A percentile compares a stretch with the other conserved stretches of the same genome.
These are phyloP conservation scores for Naganishia antarctica DNA, from an alignment of 768 basidiomycete genomes.

Conservation along the genomic window DNA sequence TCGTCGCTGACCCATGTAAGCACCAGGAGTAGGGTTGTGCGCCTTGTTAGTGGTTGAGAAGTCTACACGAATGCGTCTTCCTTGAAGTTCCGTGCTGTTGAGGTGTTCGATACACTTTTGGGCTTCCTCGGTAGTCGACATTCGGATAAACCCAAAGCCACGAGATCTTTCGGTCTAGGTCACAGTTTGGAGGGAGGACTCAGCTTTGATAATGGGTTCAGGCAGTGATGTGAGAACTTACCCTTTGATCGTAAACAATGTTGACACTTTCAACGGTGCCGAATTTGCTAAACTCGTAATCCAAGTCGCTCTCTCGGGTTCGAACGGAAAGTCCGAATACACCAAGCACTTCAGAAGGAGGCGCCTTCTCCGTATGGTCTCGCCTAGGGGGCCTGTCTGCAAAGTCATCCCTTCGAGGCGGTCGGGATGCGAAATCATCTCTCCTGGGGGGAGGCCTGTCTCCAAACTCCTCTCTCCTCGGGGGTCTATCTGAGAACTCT, in stretches of 20 bases:
- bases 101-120: slow-evolving; percentile 78
- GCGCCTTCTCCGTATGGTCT: slow-evolving; percentile 9
- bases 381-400: slow-evolving; percentile 1
- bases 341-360: slow-evolving; percentile 61
- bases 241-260: slow-evolving; percentile 94
- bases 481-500: too few relatives aligned
- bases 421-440: background rate
- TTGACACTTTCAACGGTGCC: slow-evolving; percentile 91
- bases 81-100: slow-evolving; percentile 90
- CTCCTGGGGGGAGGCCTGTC: slow-evolving; percentile 4
- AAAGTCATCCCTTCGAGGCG: background rate
- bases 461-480: background rate
- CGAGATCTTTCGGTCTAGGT: slow-evolving; percentile 84
- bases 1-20: slow-evolving; percentile 80
- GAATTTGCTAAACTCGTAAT: slow-evolving; percentile 84
- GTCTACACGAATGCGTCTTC: slow-evolving; percentile 92
- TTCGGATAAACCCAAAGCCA: slow-evolving; percentile 96
- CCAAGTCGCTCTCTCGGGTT: slow-evolving; percentile 85
- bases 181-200: background rate
- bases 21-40: slow-evolving; percentile 92
- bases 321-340: slow-evolving; percentile 98
- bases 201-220: background rate
- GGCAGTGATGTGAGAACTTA: slow-evolving; percentile 51
- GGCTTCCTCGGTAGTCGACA: slow-evolving; percentile 84
- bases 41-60: slow-evolving; percentile 91